Evolutionary conservation across 306 rosid species (phyloP), one percentile per base, ranked within the genome.

Genomic region (Vicia sativa): DNA sequence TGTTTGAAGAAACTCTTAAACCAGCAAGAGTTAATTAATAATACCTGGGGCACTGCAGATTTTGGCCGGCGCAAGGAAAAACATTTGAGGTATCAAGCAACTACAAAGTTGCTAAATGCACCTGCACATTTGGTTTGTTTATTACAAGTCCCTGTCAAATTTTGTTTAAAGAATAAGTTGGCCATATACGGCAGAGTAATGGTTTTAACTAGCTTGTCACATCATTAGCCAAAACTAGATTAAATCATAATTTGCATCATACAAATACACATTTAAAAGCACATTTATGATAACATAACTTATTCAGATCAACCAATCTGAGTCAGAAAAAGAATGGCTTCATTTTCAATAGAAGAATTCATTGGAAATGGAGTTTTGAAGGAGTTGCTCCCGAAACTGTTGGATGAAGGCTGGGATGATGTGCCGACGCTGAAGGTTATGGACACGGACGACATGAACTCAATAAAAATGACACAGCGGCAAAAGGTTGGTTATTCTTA

Each of bases 331-430:
- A 52, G 0, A 73, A 89, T 90, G 96, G 89, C 91, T 71, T 90
- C 96, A 73, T 90, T 87, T 71, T 77, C 82, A 13, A 57, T 87
- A 44, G 90, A 82, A 59, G 96, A 86, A 37, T 87, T 87, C 65
- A 79, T 82, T 44, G 96, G 96, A 59, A 79, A 78, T 57, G 95
- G 95, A 41, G 76, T 83, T 80, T 76, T 85, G 67, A 90, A 90
- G 74, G 85, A 53, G 28, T 64, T 87, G 67, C 84, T 89, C 68
- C 90, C 85, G 0, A 85, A 72, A 71, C 65, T 92, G 78, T 38
- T 92, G 74, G 92, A 87, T 26, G 91, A 92, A 82, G 96, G 96
- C 26, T 92, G 95, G 98, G 92, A 89, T 70, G 98, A 92, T 26
- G 96, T 86, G 5, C 91, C 98, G 12, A 92, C 98, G 13, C 68